These are phyloP conservation scores for Malus orientalis DNA, from an alignment of 306 rosid genomes.

Conservation along the genomic window DNA sequence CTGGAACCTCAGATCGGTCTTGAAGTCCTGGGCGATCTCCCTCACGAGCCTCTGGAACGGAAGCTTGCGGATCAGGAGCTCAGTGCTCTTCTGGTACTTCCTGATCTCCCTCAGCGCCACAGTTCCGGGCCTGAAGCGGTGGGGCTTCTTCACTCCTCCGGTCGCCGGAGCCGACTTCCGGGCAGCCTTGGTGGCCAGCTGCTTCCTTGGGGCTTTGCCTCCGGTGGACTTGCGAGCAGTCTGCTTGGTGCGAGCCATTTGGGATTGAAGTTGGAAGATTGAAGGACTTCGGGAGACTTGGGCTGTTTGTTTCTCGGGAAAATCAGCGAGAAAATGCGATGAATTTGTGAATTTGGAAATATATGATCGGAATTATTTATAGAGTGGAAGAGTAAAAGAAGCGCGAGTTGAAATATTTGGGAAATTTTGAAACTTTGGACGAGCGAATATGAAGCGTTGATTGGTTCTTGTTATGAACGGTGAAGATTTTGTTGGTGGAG, in stretches of 20 bases:
- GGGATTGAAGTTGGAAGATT: background rate
- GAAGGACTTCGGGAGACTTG: background rate
- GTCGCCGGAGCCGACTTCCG: conserved; percentile 28
- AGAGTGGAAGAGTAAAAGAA: background rate
- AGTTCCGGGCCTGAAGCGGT: background rate
- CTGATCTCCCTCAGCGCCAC: background rate
- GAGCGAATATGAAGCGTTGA: background rate
- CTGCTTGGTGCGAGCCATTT: conserved; percentile 16
- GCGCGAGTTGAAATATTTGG: background rate
- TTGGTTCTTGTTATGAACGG: background rate
- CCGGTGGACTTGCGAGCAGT: background rate
- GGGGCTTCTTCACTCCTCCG: conserved; percentile 10
- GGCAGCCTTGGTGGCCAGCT: conserved; percentile 15
- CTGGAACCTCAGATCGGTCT: conserved; percentile 21
- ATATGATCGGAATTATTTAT: background rate
- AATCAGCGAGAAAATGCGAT: background rate
- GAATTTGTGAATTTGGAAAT: background rate
- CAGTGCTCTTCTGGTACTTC: background rate
- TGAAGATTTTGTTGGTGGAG: background rate
- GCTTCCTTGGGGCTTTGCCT: background rate
- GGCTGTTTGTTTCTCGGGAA: background rate
- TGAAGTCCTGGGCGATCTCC: conserved; percentile 28
- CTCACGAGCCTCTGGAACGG: conserved; percentile 20
- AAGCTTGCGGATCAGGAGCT: background rate
- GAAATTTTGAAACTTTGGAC: too few species aligned